Percentiles rank a stretch among this genome's conserved stretches.
phyloP scores from a whole-genome alignment of 805 yeast genomes.

The Pichia pseudocactophila region DNA sequence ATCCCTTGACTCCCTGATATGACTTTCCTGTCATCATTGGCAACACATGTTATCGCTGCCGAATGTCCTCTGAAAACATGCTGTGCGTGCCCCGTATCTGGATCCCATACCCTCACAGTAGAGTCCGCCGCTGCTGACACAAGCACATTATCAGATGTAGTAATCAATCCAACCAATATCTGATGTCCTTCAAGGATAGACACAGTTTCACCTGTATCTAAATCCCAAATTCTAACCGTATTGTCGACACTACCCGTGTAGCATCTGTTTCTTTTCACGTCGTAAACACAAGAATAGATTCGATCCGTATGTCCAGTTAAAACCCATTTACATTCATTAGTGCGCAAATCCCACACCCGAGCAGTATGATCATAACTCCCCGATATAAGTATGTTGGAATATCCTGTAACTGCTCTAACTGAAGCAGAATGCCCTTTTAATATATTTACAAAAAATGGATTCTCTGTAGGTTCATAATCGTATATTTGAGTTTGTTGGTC shows the following conservation, averaged over 20 bases:
- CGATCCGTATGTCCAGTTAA: conserved; percentile 79
- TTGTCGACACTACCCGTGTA: conserved; percentile 89
- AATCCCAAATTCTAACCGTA: conserved; percentile 83
- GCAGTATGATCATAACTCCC: conserved; percentile 89
- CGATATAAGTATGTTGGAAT: conserved; percentile 73
- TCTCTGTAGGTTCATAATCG: conserved; percentile 32
- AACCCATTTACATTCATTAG: conserved; percentile 63
- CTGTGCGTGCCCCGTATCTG: conserved; percentile 57
- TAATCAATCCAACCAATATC: conserved; percentile 80
- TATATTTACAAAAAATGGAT: conserved; percentile 61
- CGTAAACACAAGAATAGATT: conserved; percentile 83
- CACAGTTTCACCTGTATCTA: conserved; percentile 62
- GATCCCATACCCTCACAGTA: conserved; percentile 88
- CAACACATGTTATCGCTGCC: conserved; percentile 87
- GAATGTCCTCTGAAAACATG: conserved; percentile 73
- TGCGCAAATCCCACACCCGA: conserved; percentile 83
- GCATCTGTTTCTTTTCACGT: conserved; percentile 66
- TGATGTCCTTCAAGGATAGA: conserved; percentile 79
- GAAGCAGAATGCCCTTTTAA: conserved; percentile 70
- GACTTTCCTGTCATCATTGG: conserved; percentile 73
- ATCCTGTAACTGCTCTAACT: conserved; percentile 81
- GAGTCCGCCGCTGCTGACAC: conserved; percentile 97
- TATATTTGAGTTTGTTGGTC: conserved; percentile 13
- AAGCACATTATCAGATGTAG: conserved; percentile 62
- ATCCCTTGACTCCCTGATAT: conserved; percentile 86